phyloP scores from a whole-genome alignment of 371 early-diverging fungal genomes.

The Rhizopus sp. region DNA sequence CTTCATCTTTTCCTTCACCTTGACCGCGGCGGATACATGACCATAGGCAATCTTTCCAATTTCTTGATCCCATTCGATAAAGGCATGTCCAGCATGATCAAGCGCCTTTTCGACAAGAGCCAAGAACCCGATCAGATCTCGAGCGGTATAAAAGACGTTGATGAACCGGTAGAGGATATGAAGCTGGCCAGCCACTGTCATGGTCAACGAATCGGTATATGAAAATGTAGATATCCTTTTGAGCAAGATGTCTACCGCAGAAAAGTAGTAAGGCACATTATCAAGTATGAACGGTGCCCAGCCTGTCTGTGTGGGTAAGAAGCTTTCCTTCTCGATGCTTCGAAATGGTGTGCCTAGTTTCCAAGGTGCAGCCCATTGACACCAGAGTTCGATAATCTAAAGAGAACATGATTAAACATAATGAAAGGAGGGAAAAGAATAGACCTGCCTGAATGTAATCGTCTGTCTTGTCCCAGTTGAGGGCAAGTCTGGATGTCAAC shows the following conservation, averaged over 20 bases:
- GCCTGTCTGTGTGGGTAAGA: conserved; percentile 19
- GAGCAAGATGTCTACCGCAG: conserved; percentile 29
- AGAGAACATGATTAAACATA: neutral
- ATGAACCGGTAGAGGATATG: conserved; percentile 29
- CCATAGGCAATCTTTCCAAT: neutral
- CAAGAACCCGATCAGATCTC: conserved; percentile 22
- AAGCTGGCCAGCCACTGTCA: conserved; percentile 17
- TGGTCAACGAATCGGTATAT: conserved; percentile 13
- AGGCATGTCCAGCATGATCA: neutral
- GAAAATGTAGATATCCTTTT: conserved; percentile 25
- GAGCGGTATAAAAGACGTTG: conserved; percentile 22
- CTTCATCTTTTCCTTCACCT: conserved; percentile 3
- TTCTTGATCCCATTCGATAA: neutral
- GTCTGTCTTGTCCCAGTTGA: conserved; percentile 36
- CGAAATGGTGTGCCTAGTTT: conserved; percentile 13
- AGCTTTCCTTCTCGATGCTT: neutral
- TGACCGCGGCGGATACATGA: neutral
- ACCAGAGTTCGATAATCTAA: conserved; percentile 33
- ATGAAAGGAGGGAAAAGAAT: neutral
- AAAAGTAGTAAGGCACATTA: conserved; percentile 33
- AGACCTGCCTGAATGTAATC: conserved; percentile 24
- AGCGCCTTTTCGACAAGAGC: conserved; percentile 17
- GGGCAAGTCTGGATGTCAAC: conserved; percentile 32
- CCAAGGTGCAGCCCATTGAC: conserved; percentile 42
- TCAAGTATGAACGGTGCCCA: conserved; percentile 34